Evolutionary conservation across 73 alveolate species (phyloP).

Genomic region (Paramecium tetraurelia): DNA sequence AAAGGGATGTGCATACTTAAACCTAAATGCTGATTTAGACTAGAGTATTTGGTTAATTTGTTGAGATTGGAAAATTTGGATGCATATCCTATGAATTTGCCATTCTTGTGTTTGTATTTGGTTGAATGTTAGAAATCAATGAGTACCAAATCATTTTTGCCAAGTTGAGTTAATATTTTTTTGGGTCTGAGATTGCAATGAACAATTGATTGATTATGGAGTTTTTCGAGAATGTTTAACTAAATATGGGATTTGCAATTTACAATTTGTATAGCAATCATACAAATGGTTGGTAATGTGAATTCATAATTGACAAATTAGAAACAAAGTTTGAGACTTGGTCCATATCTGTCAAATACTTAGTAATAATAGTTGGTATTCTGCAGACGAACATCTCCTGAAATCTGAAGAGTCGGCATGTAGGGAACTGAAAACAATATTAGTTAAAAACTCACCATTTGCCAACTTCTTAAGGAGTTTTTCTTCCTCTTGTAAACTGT

Average conservation of each 20-base stretch:
- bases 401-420: background rate
- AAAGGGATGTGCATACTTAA: background rate
- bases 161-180: constrained; percentile 44
- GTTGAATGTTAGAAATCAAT: constrained; percentile 47
- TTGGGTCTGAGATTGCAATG: constrained; percentile 60
- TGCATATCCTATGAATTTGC: constrained; percentile 7
- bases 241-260: background rate
- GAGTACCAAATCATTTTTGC: constrained; percentile 19
- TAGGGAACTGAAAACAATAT: background rate
- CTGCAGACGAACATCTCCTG: background rate
- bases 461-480: background rate
- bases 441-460: background rate
- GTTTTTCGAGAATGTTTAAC: constrained; percentile 53
- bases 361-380: background rate
- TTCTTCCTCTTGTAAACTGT: background rate
- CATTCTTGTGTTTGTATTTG: constrained; percentile 58
- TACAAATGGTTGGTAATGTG: constrained; percentile 15
- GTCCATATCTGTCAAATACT: constrained; percentile 34
- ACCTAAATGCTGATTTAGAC: constrained; percentile 49
- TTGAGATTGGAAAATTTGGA: constrained; percentile 9
- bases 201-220: constrained; percentile 50
- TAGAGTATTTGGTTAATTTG: constrained; percentile 38
- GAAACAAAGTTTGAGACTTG: constrained; percentile 34
- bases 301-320: background rate
- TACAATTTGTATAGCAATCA: constrained; percentile 38